Base-by-base conservation (phyloP, 352 stramenopile genomes). In the Phytophthora brassicae region DNA sequence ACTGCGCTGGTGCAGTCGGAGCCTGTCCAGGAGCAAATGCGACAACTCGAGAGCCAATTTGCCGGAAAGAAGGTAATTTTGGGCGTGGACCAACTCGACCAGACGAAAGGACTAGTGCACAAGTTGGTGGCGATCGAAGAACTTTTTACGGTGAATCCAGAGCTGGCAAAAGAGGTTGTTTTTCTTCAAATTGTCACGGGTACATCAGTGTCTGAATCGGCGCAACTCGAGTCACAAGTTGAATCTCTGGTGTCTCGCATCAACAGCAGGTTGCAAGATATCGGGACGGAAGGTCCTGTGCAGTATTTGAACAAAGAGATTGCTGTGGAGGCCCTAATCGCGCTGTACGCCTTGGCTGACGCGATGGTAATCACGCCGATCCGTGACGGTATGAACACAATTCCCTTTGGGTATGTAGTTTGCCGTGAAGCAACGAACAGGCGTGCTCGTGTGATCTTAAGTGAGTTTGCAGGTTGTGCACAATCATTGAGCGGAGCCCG, bases 141-240 rank as follows among this genome's bases (percentile, higher is more conserved):
- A 31, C 71, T 97, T 22, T 92, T 97, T 19, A 93, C 79, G 19
- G 59, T 81, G 24, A 84, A 94, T 41, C 90, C 90, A 0, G 86
- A 98, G 48, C 94, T 96, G 58, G 84, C 90, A 6, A 92, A 94
- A 22, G 96, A 98, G 60, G 90, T 98, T 23, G 93, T 97, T 4
- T 87, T 99, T 42, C 72, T 99, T 29, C 95, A 98, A 69, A 97
- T 99, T 50, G 84, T 91, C 5, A 90, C 81, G 6, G 79, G 79
- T 28, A 66, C 77, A 6, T 59, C 66, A 3, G 68, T 78, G 4
- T 77, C 75, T 22, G 74, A 86, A 41, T 85, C 78, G 11, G 90
- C 89, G n/a, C n/a, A n/a, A 0, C 64, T 97, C 0, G 87, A 84
- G 39, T 79, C 86, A 16, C 88, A 97, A 51, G 86, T 97, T 5